These are phyloP conservation scores for Gymnopilus dilepis DNA, from an alignment of 768 basidiomycete genomes.

Conservation along the genomic window DNA sequence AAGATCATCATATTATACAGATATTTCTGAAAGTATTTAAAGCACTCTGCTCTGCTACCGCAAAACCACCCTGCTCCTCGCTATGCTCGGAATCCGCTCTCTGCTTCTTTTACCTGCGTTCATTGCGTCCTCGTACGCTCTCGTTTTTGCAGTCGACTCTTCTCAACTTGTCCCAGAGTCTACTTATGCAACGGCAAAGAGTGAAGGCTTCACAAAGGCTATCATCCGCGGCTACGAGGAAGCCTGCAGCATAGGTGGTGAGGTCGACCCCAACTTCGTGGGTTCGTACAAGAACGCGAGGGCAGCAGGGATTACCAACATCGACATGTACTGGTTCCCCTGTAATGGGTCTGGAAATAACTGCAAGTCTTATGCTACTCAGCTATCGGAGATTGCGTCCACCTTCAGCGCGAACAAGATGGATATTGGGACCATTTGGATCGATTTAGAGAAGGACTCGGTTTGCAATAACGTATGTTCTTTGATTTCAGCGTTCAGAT, in stretches of 20 bases:
- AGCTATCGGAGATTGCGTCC: slow-evolving; percentile 17
- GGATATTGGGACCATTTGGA: slow-evolving; percentile 26
- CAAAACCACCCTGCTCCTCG: neutral
- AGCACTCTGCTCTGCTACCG: neutral
- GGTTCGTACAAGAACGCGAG: slow-evolving; percentile 24
- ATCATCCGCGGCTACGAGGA: slow-evolving; percentile 27
- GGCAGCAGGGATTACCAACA: slow-evolving; percentile 24
- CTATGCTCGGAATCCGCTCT: slow-evolving; percentile 15
- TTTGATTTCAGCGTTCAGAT: neutral
- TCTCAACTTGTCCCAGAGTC: slow-evolving; percentile 21
- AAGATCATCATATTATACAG: neutral
- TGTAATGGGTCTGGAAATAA: slow-evolving; percentile 25
- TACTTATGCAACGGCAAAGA: slow-evolving; percentile 19
- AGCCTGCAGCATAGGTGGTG: slow-evolving; percentile 23
- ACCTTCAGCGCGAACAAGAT: slow-evolving; percentile 24
- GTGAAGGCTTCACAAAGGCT: slow-evolving; percentile 28
- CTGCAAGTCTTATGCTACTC: slow-evolving; percentile 24
- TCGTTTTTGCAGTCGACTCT: slow-evolving; percentile 24
- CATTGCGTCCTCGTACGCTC: slow-evolving; percentile 19
- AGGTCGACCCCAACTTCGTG: slow-evolving; percentile 29
- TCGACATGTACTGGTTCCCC: slow-evolving; percentile 28
- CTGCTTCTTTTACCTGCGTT: slow-evolving; percentile 18
- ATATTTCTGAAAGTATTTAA: neutral
- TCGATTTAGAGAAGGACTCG: slow-evolving; percentile 27
- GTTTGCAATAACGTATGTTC: slow-evolving; percentile 24